Evolutionary conservation across 257 asterid genomes (phyloP).

Genomic region (Solanum infundibuliforme): DNA sequence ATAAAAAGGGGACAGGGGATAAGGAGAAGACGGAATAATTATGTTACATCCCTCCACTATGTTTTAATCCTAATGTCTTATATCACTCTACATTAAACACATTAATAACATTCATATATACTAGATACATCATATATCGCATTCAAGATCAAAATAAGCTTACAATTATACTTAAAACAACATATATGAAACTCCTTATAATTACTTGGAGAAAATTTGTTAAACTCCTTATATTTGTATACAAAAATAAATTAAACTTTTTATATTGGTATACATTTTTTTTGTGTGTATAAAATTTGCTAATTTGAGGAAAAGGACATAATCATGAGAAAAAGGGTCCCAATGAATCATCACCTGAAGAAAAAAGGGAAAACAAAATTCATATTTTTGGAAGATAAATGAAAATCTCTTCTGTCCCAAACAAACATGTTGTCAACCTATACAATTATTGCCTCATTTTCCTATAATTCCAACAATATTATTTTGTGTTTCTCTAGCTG

Average conservation of each 20-base stretch:
- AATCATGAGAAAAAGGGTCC: constrained; percentile 25
- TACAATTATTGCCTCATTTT: not conserved
- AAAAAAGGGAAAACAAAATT: constrained; percentile 6
- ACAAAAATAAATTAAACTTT: not conserved
- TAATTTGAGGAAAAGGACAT: constrained; percentile 16
- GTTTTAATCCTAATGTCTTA: too few relatives aligned
- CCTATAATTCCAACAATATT: not conserved
- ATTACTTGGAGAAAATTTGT: not conserved
- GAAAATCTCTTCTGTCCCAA: constrained; percentile 17
- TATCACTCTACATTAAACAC: too few relatives aligned
- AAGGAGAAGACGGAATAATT: too few relatives aligned
- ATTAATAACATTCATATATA: too few relatives aligned
- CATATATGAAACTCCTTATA: not conserved
- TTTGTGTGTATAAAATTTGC: not conserved
- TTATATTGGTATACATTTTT: too few relatives aligned
- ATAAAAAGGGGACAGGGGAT: too few relatives aligned
- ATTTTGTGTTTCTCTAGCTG: not conserved
- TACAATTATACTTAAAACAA: not conserved
- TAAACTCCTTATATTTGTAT: not conserved
- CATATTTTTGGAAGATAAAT: constrained; percentile 16
- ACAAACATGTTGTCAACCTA: constrained; percentile 17
- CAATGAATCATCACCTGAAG: constrained; percentile 22
- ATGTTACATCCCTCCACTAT: too few relatives aligned
- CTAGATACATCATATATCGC: not conserved
- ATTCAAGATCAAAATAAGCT: not conserved